Evolutionary conservation across 495 filamentous ascomycete genomes (phyloP), one percentile per base, ranked within the genome.

Genomic region (Aspergillus saccharolyticus): DNA sequence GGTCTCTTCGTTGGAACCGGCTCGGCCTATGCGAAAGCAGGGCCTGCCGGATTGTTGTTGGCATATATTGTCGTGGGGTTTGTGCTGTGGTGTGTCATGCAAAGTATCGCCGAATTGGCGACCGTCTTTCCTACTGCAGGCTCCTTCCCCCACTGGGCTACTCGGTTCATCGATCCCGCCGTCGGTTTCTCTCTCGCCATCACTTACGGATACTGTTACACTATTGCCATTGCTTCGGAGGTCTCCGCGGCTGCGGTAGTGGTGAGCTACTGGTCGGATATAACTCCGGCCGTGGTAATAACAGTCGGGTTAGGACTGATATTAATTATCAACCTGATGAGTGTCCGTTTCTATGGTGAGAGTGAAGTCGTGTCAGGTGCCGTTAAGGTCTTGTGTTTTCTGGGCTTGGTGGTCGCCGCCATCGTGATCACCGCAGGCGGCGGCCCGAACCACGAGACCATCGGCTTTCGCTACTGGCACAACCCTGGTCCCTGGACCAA

Each of bases 1-100:
- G 88, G 88, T 64, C 74, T 91, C 52, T 91, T 91, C 74, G 68
- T 91, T 24, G 87, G 89, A 58, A 88, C 84, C 22, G 88, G 89
- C 25, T 75, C 77, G 44, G 86, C 86, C 9, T 81, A 90, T 52
- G 77, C 81, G 21, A 82, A 77, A 50, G 78, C 85, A 55, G 87
- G 88, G 21, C 89, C 88, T 15, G 78, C 84, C 0, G 85, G 82
- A 14, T 77, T 89, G 54, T 74, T 93, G 45, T 74, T 91, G 42
- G 84, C 84, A 7, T 93, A 88, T 66, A 68, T 83, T 19, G 82
- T 90, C 59, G 82, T 88, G 58, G 86, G 87, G 53, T 66, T 80
- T 18, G 80, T 88, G 18, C 64, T 89, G 49, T 91, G 83, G 74
- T 65, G 61, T 39, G 70, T 76, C 5, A 82, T 83, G 76, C 76